Evolutionary conservation across 768 basidiomycete species (phyloP), one percentile per base, ranked within the genome.

Genomic region (Fomitopsis pulvina): DNA sequence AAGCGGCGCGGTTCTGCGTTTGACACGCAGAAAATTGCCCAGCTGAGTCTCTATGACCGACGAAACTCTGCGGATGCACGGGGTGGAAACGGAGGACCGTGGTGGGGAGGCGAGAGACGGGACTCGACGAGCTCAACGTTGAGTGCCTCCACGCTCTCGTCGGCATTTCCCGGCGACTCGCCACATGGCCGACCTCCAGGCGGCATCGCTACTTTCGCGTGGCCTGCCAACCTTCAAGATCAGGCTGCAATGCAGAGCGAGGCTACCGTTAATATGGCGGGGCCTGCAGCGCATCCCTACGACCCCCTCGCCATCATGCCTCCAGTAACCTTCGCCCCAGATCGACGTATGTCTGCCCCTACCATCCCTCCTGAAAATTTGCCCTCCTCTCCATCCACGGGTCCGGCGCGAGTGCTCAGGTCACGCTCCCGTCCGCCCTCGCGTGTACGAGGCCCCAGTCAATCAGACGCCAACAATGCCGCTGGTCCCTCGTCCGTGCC

Each of bases 1-100:
- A 93, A 93, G 66, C 81, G 91, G 57, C 79, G 91, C 42, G 85
- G 88, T 27, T 93, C 92, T 16, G 80, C 85, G 21, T 78, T 90
- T 57, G 91, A 92, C 57, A 83, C 86, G 7, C 80, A 81, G 50
- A 72, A 83, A 45, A 80, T 92, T 57, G 81, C 83, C 12, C 82
- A 86, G 58, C 71, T 90, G 57, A 84, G 78, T 63, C 68, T 91
- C 56, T 79, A 85, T 60, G 87, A 92, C 63, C 83, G 87, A 45
- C 79, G 89, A 53, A 80, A 81, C 61, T 90, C 88, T 18, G 73
- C 82, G 22, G 88, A 90, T 64, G 77, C 83, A 16, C 77, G 85
- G 45, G 55, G 52, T 57, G 46, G 51, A 48, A 55, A 20, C 61
- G 41, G 34, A 14, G 10, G 76, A 48, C 83, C 80, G 79, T 79